Evolutionary conservation across 192 early-diverging fungal genomes (phyloP).

Genomic region (Phycomyces nitens): DNA sequence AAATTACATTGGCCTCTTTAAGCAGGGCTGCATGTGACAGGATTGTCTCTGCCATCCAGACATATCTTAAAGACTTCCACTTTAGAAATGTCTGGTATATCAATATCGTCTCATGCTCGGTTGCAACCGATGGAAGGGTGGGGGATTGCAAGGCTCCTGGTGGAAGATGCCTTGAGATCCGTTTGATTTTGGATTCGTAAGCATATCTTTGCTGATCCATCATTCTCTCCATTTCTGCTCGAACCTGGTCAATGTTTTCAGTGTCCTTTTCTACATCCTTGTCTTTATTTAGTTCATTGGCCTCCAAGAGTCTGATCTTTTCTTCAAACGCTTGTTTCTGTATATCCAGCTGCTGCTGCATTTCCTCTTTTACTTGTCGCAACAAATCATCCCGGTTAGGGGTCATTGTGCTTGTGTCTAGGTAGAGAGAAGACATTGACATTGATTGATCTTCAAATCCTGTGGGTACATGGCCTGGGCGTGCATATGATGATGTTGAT

Average conservation of each 20-base stretch:
- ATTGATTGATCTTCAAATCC: neutral
- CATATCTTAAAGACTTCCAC: constrained; percentile 50
- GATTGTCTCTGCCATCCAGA: constrained; percentile 59
- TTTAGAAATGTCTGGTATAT: constrained; percentile 39
- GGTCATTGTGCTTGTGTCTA: constrained; percentile 1
- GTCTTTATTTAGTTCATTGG: constrained; percentile 31
- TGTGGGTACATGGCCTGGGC: neutral
- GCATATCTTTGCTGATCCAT: constrained; percentile 49
- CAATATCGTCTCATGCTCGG: constrained; percentile 35
- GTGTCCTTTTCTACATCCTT: constrained; percentile 7
- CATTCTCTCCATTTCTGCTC: constrained; percentile 49
- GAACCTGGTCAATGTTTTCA: constrained; percentile 28
- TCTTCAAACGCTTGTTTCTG: constrained; percentile 53
- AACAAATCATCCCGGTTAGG: constrained; percentile 36
- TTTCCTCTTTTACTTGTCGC: constrained; percentile 43
- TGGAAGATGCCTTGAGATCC: constrained; percentile 32
- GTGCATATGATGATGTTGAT: constrained; percentile 4
- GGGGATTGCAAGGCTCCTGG: constrained; percentile 12
- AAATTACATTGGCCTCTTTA: constrained; percentile 88
- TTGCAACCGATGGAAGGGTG: constrained; percentile 28
- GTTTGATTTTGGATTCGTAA: constrained; percentile 53
- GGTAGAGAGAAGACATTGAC: neutral
- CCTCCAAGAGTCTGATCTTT: constrained; percentile 43
- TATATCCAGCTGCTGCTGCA: constrained; percentile 43
- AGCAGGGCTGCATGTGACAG: constrained; percentile 63